phyloP scores from a whole-genome alignment of 495 filamentous ascomycete species.

The Penicillium cosmopolitanum region DNA sequence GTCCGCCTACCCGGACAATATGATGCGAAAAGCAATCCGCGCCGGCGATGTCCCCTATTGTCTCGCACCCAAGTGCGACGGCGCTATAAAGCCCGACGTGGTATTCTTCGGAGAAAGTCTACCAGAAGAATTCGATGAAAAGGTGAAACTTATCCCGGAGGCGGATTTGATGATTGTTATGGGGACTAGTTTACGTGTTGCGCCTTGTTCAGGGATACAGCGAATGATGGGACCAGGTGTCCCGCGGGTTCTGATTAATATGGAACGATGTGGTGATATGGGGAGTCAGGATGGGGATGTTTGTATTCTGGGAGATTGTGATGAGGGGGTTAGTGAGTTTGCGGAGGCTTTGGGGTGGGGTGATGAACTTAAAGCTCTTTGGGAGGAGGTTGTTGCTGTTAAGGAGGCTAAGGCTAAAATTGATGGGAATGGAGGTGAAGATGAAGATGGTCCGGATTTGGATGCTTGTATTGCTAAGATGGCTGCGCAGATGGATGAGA shows the following conservation, averaged over 20 bases:
- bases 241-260: conserved; percentile 79
- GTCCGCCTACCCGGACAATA: conserved; percentile 60
- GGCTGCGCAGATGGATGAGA: conserved; percentile 27
- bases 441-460: conserved; percentile 16
- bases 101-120: conserved; percentile 89
- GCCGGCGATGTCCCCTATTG: conserved; percentile 70
- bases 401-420: conserved; percentile 21
- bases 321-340: conserved; percentile 72
- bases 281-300: conserved; percentile 71
- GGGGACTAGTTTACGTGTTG: conserved; percentile 83
- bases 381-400: conserved; percentile 49
- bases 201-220: conserved; percentile 78
- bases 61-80: conserved; percentile 57
- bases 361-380: conserved; percentile 72
- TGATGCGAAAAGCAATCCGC: conserved; percentile 67
- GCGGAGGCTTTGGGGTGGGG: conserved; percentile 79
- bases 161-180: conserved; percentile 84
- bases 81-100: conserved; percentile 89
- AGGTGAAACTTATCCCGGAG: conserved; percentile 47
- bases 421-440: neutral
- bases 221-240: conserved; percentile 52
- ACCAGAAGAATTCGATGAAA: conserved; percentile 64
- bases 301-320: conserved; percentile 67
- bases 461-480: conserved; percentile 51
- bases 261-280: conserved; percentile 72